Evolutionary conservation across 495 filamentous ascomycete genomes (phyloP).

Genomic region (Neurospora sublineolata): DNA sequence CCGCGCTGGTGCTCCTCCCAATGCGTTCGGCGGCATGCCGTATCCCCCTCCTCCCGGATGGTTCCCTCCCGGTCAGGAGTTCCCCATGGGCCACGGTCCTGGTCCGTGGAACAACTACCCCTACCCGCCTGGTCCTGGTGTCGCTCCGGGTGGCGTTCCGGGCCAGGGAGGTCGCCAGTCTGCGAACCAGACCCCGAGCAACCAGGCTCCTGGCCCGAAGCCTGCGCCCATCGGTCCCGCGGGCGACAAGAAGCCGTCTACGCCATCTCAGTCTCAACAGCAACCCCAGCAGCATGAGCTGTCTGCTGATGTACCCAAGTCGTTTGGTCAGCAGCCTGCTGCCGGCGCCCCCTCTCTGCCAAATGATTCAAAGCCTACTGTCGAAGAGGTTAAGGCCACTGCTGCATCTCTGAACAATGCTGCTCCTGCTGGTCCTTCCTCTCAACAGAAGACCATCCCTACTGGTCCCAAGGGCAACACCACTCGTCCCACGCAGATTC

Average conservation of each 20-base stretch:
- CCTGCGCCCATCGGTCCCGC: slow-evolving; percentile 45
- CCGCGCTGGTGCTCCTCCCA: slow-evolving; percentile 22
- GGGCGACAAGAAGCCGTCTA: slow-evolving; percentile 33
- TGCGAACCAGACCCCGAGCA: slow-evolving; percentile 25
- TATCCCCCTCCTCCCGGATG: slow-evolving; percentile 59
- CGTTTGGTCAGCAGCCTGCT: slow-evolving; percentile 24
- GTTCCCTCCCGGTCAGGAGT: slow-evolving; percentile 76
- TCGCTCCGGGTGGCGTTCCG: slow-evolving; percentile 20
- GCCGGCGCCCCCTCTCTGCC: slow-evolving; percentile 47
- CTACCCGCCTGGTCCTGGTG: slow-evolving; percentile 39
- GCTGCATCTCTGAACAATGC: slow-evolving; percentile 30
- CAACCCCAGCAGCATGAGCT: slow-evolving; percentile 16
- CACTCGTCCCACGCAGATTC: slow-evolving; percentile 29
- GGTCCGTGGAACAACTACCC: slow-evolving; percentile 45
- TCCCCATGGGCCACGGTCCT: slow-evolving; percentile 48
- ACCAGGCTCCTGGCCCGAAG: slow-evolving; percentile 29
- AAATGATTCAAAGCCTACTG: slow-evolving; percentile 55
- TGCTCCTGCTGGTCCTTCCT: slow-evolving; percentile 13
- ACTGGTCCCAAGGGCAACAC: slow-evolving; percentile 49
- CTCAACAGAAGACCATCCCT: slow-evolving; percentile 38
- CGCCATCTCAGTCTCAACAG: slow-evolving; percentile 7
- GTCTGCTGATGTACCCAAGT: slow-evolving; percentile 26
- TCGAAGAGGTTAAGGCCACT: slow-evolving; percentile 42
- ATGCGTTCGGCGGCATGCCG: slow-evolving; percentile 33
- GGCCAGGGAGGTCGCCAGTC: slow-evolving; percentile 19